These are phyloP conservation scores for Artemisia argyi DNA, from an alignment of 129 eudicot species.

Conservation along the genomic window DNA sequence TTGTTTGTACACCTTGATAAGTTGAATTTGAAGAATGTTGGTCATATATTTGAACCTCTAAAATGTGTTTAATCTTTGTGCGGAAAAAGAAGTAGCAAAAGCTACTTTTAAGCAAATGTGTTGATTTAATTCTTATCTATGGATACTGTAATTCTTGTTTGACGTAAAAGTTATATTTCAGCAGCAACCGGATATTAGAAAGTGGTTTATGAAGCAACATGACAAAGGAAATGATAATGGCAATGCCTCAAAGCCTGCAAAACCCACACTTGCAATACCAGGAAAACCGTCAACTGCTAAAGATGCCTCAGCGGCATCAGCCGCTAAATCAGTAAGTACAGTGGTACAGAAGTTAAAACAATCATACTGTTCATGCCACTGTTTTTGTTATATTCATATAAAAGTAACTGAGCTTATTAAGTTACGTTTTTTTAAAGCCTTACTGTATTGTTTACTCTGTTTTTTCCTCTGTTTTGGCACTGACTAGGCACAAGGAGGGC, in stretches of 20 bases:
- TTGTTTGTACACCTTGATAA: too few species aligned
- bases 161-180: conserved; percentile 10
- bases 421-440: not conserved
- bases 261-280: conserved; percentile 34
- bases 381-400: not conserved
- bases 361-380: not conserved
- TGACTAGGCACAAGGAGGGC: conserved; percentile 54
- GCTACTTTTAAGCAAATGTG: too few species aligned
- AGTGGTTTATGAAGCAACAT: conserved; percentile 85
- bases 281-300: conserved; percentile 29
- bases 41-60: too few species aligned
- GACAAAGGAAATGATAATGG: conserved; percentile 53
- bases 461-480: not conserved
- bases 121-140: not conserved
- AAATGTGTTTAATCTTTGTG: too few species aligned
- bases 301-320: conserved; percentile 39
- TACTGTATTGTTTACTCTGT: not conserved
- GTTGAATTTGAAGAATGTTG: too few species aligned
- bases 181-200: conserved; percentile 73
- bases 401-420: not conserved
- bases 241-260: conserved; percentile 44
- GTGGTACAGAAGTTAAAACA: not conserved
- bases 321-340: conserved; percentile 48
- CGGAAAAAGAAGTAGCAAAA: too few species aligned
- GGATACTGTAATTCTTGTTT: conserved; percentile 8